Evolutionary conservation across 768 basidiomycete species (phyloP).

Genomic region (Hericium coralloides): DNA sequence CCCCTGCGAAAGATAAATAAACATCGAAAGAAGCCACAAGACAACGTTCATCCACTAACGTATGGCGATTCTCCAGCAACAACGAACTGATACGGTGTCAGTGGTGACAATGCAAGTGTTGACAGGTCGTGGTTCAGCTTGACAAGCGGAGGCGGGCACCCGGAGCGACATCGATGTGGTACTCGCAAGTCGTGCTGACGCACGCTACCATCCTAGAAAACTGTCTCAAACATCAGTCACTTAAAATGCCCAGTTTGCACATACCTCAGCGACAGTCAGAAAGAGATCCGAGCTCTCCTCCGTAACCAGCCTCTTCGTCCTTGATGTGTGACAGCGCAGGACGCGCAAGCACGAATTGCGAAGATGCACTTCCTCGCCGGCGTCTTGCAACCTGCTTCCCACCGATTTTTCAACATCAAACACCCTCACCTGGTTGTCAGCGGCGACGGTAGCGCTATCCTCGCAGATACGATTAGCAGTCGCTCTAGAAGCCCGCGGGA

Average conservation of each 20-base stretch:
- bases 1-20: conserved; percentile 33
- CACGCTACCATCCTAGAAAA: conserved; percentile 69
- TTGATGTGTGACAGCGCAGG: conserved; percentile 59
- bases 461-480: conserved; percentile 4
- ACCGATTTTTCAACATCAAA: conserved; percentile 42
- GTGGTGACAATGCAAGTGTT: conserved; percentile 63
- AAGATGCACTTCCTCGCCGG: neutral
- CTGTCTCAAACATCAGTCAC: conserved; percentile 11
- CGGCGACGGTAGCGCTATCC: conserved; percentile 59
- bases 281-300: conserved; percentile 74
- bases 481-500: neutral
- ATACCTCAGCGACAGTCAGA: conserved; percentile 71
- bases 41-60: conserved; percentile 35
- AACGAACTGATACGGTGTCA: conserved; percentile 78
- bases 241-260: conserved; percentile 17
- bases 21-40: conserved; percentile 11
- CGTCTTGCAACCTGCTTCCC: neutral
- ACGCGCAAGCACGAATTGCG: conserved; percentile 13
- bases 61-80: conserved; percentile 76
- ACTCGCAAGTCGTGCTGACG: conserved; percentile 80
- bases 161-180: conserved; percentile 50
- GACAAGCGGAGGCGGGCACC: conserved; percentile 68
- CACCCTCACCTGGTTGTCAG: conserved; percentile 68
- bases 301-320: conserved; percentile 73
- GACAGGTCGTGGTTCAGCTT: conserved; percentile 58